Conservation (phyloP, 1,284 basidiomycete genomes). For the Trichosporon sp. region DNA sequence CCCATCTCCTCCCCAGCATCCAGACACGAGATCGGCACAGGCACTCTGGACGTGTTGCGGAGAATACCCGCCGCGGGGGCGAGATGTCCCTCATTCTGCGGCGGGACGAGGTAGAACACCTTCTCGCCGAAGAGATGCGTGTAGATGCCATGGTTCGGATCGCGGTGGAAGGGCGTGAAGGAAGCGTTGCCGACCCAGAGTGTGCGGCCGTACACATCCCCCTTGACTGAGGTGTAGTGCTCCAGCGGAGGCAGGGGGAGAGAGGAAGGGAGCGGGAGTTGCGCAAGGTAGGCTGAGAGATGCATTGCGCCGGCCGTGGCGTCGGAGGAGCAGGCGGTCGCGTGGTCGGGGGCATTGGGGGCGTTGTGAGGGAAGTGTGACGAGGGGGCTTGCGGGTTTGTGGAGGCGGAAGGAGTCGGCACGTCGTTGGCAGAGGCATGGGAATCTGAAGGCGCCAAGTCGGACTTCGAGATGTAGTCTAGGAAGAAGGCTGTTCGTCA, state of each 20-base stretch:
- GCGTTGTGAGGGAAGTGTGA: slow-evolving; percentile 3
- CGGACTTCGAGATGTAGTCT: slow-evolving; percentile 1
- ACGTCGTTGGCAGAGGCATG: neutral
- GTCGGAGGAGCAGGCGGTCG: neutral
- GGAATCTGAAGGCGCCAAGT: neutral
- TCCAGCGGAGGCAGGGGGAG: slow-evolving; percentile 37
- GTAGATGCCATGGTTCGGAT: slow-evolving; percentile 53
- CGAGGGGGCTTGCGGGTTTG: neutral
- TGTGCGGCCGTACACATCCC: slow-evolving; percentile 45
- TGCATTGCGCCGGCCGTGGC: slow-evolving; percentile 6
- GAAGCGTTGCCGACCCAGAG: slow-evolving; percentile 49
- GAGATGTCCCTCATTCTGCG: slow-evolving; percentile 35
- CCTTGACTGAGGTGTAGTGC: slow-evolving; percentile 39
- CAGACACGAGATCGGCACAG: slow-evolving; percentile 40
- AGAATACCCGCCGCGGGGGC: slow-evolving; percentile 23
- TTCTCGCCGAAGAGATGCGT: slow-evolving; percentile 48
- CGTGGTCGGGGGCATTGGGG: slow-evolving; percentile 3
- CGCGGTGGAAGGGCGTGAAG: slow-evolving; percentile 53
- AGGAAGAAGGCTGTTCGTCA: slow-evolving; percentile 1
- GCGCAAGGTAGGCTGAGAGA: slow-evolving; percentile 45
- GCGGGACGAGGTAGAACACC: slow-evolving; percentile 48
- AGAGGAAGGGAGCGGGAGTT: slow-evolving; percentile 41
- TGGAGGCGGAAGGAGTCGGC: neutral
- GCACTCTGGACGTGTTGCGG: slow-evolving; percentile 40
- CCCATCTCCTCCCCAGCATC: neutral